These are phyloP conservation scores for Cercospora brassicicola DNA, from an alignment of 2,329 filamentous ascomycete species.

Conservation along the genomic window DNA sequence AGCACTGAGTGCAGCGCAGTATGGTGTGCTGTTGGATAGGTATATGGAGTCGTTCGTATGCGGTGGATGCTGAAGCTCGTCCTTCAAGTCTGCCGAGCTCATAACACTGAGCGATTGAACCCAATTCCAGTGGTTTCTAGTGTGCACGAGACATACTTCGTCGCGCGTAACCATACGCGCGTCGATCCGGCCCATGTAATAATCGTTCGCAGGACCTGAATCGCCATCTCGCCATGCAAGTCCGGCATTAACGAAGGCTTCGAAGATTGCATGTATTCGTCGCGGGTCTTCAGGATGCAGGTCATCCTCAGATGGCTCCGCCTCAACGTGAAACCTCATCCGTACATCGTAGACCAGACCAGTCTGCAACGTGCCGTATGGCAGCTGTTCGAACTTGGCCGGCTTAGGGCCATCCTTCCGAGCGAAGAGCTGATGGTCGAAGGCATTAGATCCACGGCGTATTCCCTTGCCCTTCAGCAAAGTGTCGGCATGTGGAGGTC, in stretches of 20 bases:
- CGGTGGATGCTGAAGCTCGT: constrained; percentile 64
- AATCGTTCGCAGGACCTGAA: constrained; percentile 51
- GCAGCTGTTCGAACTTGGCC: constrained; percentile 40
- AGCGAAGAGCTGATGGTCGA: constrained; percentile 25
- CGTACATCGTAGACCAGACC: constrained; percentile 75
- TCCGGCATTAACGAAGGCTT: constrained; percentile 77
- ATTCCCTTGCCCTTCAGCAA: constrained; percentile 30
- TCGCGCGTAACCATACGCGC: constrained; percentile 73
- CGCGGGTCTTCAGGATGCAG: constrained; percentile 93
- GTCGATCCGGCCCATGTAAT: constrained; percentile 66
- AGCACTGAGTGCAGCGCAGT: constrained; percentile 78
- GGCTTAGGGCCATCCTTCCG: constrained; percentile 33
- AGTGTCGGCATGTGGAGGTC: constrained; percentile 13
- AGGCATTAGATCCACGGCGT: constrained; percentile 19
- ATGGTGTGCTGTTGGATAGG: constrained; percentile 44
- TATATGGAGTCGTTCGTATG: constrained; percentile 50
- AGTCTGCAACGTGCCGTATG: constrained; percentile 43
- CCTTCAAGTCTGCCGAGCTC: constrained; percentile 30
- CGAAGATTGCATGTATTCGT: constrained; percentile 89
- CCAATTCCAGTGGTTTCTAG: constrained; percentile 74
- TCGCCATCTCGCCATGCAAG: constrained; percentile 52
- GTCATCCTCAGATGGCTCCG: constrained; percentile 56
- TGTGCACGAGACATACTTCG: constrained; percentile 81
- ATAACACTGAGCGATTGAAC: constrained; percentile 60
- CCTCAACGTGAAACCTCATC: constrained; percentile 93